Evolutionary conservation across 257 asterid genomes (phyloP).

Genomic region (Linaria vulgaris): DNA sequence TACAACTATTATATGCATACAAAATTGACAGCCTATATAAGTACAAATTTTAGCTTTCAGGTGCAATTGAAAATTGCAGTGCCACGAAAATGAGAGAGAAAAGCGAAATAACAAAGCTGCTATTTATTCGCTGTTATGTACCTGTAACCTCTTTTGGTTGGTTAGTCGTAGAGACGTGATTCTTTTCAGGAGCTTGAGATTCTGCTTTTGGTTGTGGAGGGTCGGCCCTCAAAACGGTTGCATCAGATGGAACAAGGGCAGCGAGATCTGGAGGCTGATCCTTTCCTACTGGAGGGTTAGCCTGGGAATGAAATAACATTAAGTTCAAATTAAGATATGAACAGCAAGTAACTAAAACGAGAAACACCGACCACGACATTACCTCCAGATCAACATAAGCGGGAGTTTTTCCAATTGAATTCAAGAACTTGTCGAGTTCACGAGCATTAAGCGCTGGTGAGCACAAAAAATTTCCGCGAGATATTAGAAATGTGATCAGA

Average conservation of each 20-base stretch:
- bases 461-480: conserved; percentile 19
- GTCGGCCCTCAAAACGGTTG: conserved; percentile 36
- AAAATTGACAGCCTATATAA: too few species aligned
- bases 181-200: conserved; percentile 36
- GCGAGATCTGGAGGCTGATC: conserved; percentile 98
- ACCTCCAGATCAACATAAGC: conserved; percentile 94
- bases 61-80: not conserved
- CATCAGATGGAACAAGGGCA: conserved; percentile 76
- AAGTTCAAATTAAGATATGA: conserved; percentile 15
- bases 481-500: conserved; percentile 20
- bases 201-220: conserved; percentile 38
- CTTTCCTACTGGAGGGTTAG: conserved; percentile 83
- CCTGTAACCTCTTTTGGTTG: conserved; percentile 47
- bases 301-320: conserved; percentile 43
- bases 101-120: not conserved
- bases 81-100: not conserved
- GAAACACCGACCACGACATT: conserved; percentile 26
- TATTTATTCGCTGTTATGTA: conserved; percentile 16
- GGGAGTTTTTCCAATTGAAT: conserved; percentile 66
- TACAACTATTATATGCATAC: too few species aligned
- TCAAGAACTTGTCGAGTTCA: conserved; percentile 80
- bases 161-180: conserved; percentile 30
- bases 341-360: not conserved
- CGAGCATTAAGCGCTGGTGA: conserved; percentile 60
- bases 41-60: not conserved